These are phyloP conservation scores for Syncephalis plumigaleata DNA, from an alignment of 371 early-diverging fungal genomes.

Conservation along the genomic window DNA sequence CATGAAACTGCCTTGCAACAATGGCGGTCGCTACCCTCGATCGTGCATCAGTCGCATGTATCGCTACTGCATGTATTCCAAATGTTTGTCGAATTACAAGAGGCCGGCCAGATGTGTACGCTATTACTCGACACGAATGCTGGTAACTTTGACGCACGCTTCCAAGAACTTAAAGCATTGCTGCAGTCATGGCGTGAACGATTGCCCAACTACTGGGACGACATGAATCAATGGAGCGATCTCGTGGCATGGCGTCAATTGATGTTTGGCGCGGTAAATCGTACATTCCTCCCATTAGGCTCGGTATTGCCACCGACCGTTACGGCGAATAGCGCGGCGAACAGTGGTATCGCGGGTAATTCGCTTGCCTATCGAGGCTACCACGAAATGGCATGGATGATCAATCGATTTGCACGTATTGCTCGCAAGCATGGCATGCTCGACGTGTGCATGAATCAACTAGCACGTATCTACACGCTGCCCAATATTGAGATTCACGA, in stretches of 20 bases:
- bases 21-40: constrained; percentile 74
- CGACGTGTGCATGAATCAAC: constrained; percentile 83
- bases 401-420: constrained; percentile 98
- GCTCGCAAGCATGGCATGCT: constrained; percentile 88
- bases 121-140: constrained; percentile 59
- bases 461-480: constrained; percentile 94
- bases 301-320: constrained; percentile 26
- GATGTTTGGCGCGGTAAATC: constrained; percentile 89
- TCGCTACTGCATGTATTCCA: constrained; percentile 83
- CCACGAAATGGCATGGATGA: constrained; percentile 99
- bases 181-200: constrained; percentile 95
- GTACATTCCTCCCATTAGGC: constrained; percentile 78
- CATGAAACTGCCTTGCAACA: constrained; percentile 64
- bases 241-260: constrained; percentile 96
- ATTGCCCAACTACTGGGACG: constrained; percentile 92
- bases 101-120: constrained; percentile 75
- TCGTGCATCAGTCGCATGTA: constrained; percentile 72
- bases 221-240: constrained; percentile 95
- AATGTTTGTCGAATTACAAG: constrained; percentile 85
- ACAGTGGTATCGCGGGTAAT: constrained; percentile 34
- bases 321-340: constrained; percentile 23
- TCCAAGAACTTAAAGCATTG: constrained; percentile 75
- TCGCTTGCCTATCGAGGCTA: constrained; percentile 93
- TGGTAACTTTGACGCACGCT: constrained; percentile 62
- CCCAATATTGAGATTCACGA: constrained; percentile 99